Base-by-base conservation (phyloP, 345 rosid genomes). In the Cardiospermum halicacabum region DNA sequence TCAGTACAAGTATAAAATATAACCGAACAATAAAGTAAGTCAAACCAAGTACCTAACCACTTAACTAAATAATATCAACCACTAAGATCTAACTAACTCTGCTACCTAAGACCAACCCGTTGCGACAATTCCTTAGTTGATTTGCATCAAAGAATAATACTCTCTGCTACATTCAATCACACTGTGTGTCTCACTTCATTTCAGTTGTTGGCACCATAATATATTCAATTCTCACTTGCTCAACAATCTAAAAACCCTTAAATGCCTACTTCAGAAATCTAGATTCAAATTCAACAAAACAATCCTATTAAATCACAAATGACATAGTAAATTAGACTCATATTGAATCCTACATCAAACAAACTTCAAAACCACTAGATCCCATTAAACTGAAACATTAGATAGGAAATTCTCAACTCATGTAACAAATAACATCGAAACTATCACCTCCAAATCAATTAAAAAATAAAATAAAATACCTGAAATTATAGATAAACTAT, bases 401-500 rank as follows among this genome's bases (percentile, higher is more conserved):
- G 42, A 42, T 12, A 36, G 18, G 10, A 53, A 51, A 13, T 19
- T 49, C 22, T 50, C 47, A 63, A 63, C 47, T 8, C 26, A 15
- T 15, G 36, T 22, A 45, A 34, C 56, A 36, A 21, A 7, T 22
- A n/a, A 51, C 34, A 0, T 31, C 55, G 36, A 22, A 47, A 47
- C 22, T 3, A 25, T 53, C 36, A 36, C 16, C 45, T 51, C 49
- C 47, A 40, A 55, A 53, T 53, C 51, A 53, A 37, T 16, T 30
- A 40, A 26, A 53, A 3, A 27, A 13, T 53, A 11, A 4, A 26
- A 58, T 8, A 59, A 13, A 45, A 57, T 34, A 87, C 97, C 97
- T 77, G 98, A 87, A 71, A 92, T 92, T n/a, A 3, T 32, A 32
- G n/a, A 7, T 7, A 3, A 32, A 32, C 7, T 32, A 3, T 32